These are phyloP conservation scores for Luvunga scandens DNA, from an alignment of 345 rosid species.

Conservation along the genomic window DNA sequence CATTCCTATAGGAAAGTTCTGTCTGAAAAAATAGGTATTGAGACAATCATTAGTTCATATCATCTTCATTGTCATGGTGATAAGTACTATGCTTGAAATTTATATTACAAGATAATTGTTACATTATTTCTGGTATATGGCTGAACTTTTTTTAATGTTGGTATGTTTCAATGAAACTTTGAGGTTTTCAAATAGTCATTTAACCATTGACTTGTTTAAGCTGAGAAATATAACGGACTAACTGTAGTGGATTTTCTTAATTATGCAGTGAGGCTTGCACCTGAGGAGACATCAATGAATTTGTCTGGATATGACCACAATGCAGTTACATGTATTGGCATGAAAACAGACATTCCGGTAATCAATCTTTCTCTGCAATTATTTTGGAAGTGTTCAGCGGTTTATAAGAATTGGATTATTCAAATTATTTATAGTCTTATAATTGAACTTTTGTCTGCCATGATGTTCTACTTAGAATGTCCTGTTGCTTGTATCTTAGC, in stretches of 20 bases:
- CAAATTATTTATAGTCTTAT: background rate
- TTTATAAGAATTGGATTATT: conserved; percentile 8
- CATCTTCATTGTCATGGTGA: background rate
- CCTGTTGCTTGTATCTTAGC: background rate
- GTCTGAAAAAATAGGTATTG: background rate
- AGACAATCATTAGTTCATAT: background rate
- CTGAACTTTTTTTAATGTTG: conserved; percentile 2
- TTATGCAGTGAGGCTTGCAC: conserved; percentile 88
- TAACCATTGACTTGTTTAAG: background rate
- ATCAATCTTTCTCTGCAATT: conserved; percentile 17
- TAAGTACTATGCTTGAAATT: conserved; percentile 1
- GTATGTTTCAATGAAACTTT: background rate
- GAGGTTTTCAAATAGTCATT: background rate
- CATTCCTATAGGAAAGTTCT: background rate
- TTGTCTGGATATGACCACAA: conserved; percentile 84
- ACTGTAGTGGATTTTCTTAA: background rate
- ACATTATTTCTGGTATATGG: background rate
- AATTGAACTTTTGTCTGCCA: conserved; percentile 14
- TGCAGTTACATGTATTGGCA: conserved; percentile 81
- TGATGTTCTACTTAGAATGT: background rate
- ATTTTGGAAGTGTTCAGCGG: background rate
- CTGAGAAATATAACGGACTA: background rate
- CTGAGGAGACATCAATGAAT: conserved; percentile 68
- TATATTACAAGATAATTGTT: background rate
- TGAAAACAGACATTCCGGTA: conserved; percentile 83